A percentile compares a stretch with the other conserved stretches of the same genome.
These are phyloP conservation scores for Ceratobasidium papillatum DNA, from an alignment of 1,284 basidiomycete species.

Conservation along the genomic window DNA sequence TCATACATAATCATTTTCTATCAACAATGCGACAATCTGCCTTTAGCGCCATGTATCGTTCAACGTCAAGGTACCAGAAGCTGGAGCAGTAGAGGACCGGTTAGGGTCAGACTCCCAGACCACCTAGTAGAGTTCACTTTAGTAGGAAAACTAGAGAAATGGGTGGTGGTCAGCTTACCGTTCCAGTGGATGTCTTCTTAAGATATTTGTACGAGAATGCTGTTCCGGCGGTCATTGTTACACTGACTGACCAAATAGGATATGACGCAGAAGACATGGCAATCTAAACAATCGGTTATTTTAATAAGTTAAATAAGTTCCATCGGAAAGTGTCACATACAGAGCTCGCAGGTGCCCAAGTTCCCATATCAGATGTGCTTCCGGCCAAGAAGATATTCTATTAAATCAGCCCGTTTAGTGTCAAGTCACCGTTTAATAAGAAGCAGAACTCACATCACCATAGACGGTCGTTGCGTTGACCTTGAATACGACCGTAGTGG, in stretches of 20 bases:
- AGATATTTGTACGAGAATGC: constrained; percentile 70
- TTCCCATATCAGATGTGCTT: constrained; percentile 31
- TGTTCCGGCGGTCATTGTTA: constrained; percentile 60
- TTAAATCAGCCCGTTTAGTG: background rate
- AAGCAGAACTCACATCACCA: constrained; percentile 18
- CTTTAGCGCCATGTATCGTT: constrained; percentile 49
- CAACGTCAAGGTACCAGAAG: constrained; percentile 56
- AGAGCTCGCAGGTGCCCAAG: constrained; percentile 39
- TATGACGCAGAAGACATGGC: constrained; percentile 63
- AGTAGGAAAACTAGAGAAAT: background rate
- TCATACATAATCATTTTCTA: too few relatives aligned
- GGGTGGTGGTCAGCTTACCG: constrained; percentile 56
- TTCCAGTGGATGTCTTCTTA: constrained; percentile 63
- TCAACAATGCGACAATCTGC: too few relatives aligned
- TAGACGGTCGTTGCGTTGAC: constrained; percentile 35
- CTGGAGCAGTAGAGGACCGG: constrained; percentile 57
- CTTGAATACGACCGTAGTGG: constrained; percentile 28
- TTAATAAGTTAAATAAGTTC: background rate
- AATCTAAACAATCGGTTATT: constrained; percentile 53
- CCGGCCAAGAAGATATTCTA: constrained; percentile 42
- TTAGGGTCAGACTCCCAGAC: constrained; percentile 69
- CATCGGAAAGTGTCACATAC: background rate
- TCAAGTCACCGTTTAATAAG: background rate
- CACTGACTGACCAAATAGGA: constrained; percentile 64
- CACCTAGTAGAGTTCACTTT: constrained; percentile 48